phyloP scores from a whole-genome alignment of 306 rosid genomes.

The Lagenaria siceraria region DNA sequence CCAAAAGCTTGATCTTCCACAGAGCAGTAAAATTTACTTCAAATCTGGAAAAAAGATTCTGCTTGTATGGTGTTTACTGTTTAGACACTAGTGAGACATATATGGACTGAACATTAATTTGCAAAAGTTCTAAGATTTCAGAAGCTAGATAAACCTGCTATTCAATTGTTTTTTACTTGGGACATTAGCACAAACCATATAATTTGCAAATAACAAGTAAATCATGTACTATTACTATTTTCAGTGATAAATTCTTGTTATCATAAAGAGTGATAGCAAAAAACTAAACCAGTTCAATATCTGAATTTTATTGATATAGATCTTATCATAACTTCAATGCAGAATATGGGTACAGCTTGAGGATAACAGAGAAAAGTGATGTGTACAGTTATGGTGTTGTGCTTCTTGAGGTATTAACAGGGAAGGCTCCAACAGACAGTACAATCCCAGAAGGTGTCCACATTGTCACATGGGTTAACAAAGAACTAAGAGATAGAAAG shows the following conservation, averaged over 20 bases:
- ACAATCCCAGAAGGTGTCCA: conserved; percentile 66
- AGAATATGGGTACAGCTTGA: conserved; percentile 91
- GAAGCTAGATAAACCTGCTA: neutral
- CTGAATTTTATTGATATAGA: neutral
- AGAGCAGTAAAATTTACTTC: neutral
- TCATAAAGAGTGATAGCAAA: neutral
- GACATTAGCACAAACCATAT: neutral
- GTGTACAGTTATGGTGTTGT: conserved; percentile 92
- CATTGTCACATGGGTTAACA: conserved; percentile 63
- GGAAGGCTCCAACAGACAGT: conserved; percentile 62
- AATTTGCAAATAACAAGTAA: neutral
- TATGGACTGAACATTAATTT: too few relatives aligned
- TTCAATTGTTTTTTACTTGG: neutral
- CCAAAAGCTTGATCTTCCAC: neutral
- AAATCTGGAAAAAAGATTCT: neutral
- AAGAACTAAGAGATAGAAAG: conserved; percentile 46
- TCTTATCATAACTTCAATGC: conserved; percentile 17
- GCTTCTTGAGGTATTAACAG: conserved; percentile 69
- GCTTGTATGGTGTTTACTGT: neutral
- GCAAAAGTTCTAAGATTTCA: neutral
- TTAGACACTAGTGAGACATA: neutral
- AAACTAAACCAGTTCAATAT: neutral
- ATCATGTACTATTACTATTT: too few relatives aligned
- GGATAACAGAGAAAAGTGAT: conserved; percentile 92
- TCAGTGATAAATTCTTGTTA: too few relatives aligned